Evolutionary conservation across 805 yeast species (phyloP).

Genomic region (Myxozyma geophila): DNA sequence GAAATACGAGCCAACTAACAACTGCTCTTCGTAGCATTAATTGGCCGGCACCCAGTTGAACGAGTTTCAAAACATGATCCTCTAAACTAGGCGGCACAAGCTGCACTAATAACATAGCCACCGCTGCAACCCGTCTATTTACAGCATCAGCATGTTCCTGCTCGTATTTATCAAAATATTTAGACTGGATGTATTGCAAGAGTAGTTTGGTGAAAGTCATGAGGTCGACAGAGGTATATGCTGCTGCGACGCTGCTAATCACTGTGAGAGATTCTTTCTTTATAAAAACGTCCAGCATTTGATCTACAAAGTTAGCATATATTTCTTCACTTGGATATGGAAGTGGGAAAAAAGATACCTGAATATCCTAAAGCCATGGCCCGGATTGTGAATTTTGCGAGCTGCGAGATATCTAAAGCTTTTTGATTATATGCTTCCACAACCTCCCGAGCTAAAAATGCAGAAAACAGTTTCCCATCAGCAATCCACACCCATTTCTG

Average conservation of each 20-base stretch:
- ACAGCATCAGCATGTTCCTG: not conserved
- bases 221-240: slow-evolving; percentile 8
- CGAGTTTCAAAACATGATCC: slow-evolving; percentile 1
- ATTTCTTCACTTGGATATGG: not conserved
- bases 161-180: slow-evolving; percentile 2
- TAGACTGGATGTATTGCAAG: slow-evolving; percentile 10
- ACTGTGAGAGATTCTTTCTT: slow-evolving; percentile 1
- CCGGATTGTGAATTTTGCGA: slow-evolving; percentile 15
- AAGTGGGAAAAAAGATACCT: not conserved
- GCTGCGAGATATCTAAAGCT: not conserved
- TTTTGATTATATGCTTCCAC: not conserved
- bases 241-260: not conserved
- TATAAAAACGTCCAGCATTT: slow-evolving; percentile 1
- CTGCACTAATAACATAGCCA: slow-evolving; percentile 10
- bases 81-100: slow-evolving; percentile 14
- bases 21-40: slow-evolving; percentile 13
- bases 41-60: slow-evolving; percentile 8
- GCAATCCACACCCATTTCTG: slow-evolving; percentile 28
- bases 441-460: slow-evolving; percentile 20
- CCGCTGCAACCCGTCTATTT: slow-evolving; percentile 3
- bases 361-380: slow-evolving; percentile 17
- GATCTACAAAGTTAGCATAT: not conserved
- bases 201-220: slow-evolving; percentile 10
- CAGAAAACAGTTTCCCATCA: slow-evolving; percentile 11
- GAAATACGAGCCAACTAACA: slow-evolving; percentile 24